Percentiles rank a stretch among this genome's conserved stretches.
phyloP scores from a whole-genome alignment of 2,329 filamentous ascomycete genomes.

The Botrytis paeoniae region DNA sequence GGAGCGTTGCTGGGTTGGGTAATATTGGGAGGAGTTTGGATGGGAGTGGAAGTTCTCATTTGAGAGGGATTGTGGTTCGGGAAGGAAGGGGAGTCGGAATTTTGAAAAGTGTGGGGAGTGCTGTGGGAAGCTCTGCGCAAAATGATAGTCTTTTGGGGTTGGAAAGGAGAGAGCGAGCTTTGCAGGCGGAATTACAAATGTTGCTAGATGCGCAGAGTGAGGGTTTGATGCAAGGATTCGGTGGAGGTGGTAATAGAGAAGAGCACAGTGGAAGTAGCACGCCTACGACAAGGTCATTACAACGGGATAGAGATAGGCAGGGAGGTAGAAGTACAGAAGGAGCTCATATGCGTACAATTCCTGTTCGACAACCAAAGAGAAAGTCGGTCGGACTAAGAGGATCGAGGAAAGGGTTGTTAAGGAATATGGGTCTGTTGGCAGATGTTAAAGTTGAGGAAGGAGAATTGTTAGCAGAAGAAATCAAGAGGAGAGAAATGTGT shows the following conservation, averaged over 20 bases:
- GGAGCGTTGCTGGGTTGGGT: conserved; percentile 22
- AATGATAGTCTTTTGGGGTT: conserved; percentile 41
- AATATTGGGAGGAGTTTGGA: background rate
- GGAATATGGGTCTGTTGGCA: conserved; percentile 61
- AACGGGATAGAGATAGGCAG: conserved; percentile 23
- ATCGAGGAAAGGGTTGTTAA: conserved; percentile 63
- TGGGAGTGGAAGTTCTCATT: background rate
- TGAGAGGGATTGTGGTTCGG: background rate
- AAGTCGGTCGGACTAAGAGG: conserved; percentile 55
- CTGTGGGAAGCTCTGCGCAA: background rate
- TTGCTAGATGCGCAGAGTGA: conserved; percentile 58
- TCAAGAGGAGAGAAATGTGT: conserved; percentile 55
- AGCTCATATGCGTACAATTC: conserved; percentile 46
- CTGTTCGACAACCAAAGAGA: conserved; percentile 55
- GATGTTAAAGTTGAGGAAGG: conserved; percentile 67
- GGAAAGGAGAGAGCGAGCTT: conserved; percentile 49
- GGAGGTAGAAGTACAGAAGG: conserved; percentile 27
- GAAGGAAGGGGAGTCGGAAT: background rate
- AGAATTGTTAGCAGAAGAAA: conserved; percentile 54
- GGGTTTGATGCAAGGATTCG: conserved; percentile 39
- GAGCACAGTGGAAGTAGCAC: conserved; percentile 38
- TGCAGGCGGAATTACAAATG: conserved; percentile 56
- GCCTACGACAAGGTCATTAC: conserved; percentile 26
- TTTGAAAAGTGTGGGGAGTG: background rate
- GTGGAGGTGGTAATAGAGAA: conserved; percentile 33